Conservation (phyloP, 2,329 filamentous ascomycete genomes). For the Cladosporium colombiae region DNA sequence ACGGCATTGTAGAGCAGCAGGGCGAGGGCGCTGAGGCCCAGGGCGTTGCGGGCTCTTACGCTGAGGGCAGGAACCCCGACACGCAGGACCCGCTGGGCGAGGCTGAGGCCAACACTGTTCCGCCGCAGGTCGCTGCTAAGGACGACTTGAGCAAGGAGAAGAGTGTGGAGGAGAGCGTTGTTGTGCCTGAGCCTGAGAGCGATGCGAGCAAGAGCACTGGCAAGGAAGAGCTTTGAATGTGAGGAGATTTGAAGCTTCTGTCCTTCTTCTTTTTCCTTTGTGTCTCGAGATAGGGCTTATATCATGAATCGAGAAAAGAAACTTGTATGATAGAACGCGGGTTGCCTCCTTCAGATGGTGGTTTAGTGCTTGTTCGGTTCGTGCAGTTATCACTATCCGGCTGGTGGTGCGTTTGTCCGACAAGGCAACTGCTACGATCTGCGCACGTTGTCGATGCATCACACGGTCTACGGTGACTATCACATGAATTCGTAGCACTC, state of each 20-base stretch:
- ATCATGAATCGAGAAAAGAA: background rate
- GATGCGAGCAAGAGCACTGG: constrained; percentile 23
- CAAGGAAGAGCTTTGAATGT: constrained; percentile 25
- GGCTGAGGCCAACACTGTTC: constrained; percentile 41
- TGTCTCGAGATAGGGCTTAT: background rate
- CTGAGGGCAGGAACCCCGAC: constrained; percentile 60
- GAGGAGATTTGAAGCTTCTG: background rate
- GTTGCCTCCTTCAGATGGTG: too few species aligned
- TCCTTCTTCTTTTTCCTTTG: background rate
- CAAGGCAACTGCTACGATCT: too few species aligned
- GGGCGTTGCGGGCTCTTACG: constrained; percentile 48
- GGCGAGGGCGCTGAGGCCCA: constrained; percentile 24
- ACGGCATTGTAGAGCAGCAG: constrained; percentile 35
- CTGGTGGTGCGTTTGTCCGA: too few species aligned
- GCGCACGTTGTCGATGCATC: too few species aligned
- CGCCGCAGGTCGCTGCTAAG: constrained; percentile 41
- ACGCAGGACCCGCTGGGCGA: constrained; percentile 47
- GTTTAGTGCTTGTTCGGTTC: too few species aligned
- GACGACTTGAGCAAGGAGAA: constrained; percentile 49
- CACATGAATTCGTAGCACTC: too few species aligned
- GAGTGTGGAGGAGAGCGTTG: constrained; percentile 38
- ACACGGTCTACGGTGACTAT: too few species aligned
- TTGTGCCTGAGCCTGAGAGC: constrained; percentile 25
- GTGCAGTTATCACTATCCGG: too few species aligned
- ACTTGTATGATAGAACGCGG: constrained; percentile 7